Conservation (phyloP, 78 protist species). For the Andalucia godoyi region DNA sequence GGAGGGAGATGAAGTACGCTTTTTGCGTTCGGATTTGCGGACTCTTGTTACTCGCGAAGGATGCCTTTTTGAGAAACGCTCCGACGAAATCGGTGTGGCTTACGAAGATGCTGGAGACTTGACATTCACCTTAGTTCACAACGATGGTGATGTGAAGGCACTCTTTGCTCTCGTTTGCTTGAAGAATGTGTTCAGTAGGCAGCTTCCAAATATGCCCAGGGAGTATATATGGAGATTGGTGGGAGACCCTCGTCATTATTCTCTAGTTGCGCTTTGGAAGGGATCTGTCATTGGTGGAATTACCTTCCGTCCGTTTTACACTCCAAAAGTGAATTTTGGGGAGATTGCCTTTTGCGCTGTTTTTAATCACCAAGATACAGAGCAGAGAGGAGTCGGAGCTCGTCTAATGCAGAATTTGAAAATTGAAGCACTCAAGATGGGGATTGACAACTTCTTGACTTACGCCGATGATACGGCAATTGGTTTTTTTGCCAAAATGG, state of each 20-base stretch:
- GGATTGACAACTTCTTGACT: constrained; percentile 61
- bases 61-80: no score
- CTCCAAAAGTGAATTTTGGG: constrained; percentile 29
- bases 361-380: constrained; percentile 49
- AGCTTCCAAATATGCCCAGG: constrained; percentile 2
- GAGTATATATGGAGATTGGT: no score
- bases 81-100: no score
- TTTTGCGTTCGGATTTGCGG: no score
- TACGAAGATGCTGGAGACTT: no score
- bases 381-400: constrained; percentile 72
- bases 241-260: constrained; percentile 13
- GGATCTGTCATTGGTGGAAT: constrained; percentile 69
- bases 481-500: constrained; percentile 86
- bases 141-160: no score
- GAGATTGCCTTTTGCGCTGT: constrained; percentile 91
- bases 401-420: constrained; percentile 76
- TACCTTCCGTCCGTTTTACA: constrained; percentile 54
- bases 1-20: no score
- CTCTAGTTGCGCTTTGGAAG: constrained; percentile 1
- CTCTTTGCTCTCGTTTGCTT: no score
- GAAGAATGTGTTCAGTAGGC: not conserved
- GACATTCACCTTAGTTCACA: no score
- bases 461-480: constrained; percentile 90
- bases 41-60: no score
- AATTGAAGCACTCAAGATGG: constrained; percentile 27